Evolutionary conservation across 306 rosid genomes (phyloP), one percentile per base, ranked within the genome.

Genomic region (Vicia faba): DNA sequence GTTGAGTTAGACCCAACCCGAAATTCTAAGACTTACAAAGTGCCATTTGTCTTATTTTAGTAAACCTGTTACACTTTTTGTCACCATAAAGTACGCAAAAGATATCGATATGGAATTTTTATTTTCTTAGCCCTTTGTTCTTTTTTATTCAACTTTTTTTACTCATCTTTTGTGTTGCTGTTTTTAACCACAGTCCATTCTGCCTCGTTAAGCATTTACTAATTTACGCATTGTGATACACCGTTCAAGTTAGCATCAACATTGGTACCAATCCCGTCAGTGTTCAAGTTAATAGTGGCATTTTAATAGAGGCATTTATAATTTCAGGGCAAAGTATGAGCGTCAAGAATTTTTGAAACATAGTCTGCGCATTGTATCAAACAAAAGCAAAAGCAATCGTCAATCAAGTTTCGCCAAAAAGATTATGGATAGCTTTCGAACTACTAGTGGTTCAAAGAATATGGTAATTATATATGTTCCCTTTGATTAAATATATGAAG

Each of bases 271-370:
- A 19, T 57, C 31, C 59, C 10, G 44, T 73, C 68, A 51, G 9
- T 61, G 65, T 64, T 55, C 66, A 12, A 63, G 64, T 70, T 54
- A 31, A 59, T 66, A 64, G 70, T 51, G 50, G n/a, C 20, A 71
- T 63, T 49, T 70, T 61, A 69, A 41, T 48, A 55, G 40, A 64
- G 48, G 10, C 65, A 50, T 57, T 75, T 44, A 72, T 66, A 70
- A 49, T 14, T 78, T 71, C 77, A 93, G 99, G 83, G 80, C 85
- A 36, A 93, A 93, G 79, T 93, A 93, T 72, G 99, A 90, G 78
- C 78, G 31, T 69, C 99, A 93, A 78, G 90, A 73, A 54, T 93
- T 93, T 81, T 79, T 93, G 85, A 93, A 93, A 78, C 90, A 93
- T 41, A 84, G 90, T 81, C 77, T 93, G 89, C 91, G 99, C 68